These are phyloP conservation scores for Lavandula angustifolia DNA, from an alignment of 257 asterid genomes.

Conservation along the genomic window DNA sequence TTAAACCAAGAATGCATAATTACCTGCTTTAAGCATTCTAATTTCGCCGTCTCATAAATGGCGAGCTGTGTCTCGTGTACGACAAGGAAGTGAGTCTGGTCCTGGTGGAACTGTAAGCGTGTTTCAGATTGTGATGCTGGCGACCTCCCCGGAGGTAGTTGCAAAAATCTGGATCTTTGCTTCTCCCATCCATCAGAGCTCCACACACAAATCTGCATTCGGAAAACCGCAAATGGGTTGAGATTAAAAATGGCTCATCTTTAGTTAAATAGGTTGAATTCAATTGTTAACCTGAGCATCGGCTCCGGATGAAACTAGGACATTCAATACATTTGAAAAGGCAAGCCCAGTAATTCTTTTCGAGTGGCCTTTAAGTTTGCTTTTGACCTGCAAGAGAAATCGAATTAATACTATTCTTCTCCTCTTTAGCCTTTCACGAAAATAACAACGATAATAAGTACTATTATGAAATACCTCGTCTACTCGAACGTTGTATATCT, in stretches of 20 bases:
- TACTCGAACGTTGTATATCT: conserved; percentile 66
- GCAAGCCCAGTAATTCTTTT: conserved; percentile 72
- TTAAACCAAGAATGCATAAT: not conserved
- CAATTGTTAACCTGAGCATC: conserved; percentile 58
- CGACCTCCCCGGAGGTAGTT: conserved; percentile 58
- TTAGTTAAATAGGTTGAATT: not conserved
- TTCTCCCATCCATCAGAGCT: conserved; percentile 64
- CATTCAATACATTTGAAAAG: conserved; percentile 52
- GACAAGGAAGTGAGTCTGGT: conserved; percentile 59
- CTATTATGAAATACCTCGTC: conserved; percentile 54
- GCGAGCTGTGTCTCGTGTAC: conserved; percentile 72
- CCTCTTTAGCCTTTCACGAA: conserved; percentile 15
- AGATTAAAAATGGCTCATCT: conserved; percentile 22
- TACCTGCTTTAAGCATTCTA: conserved; percentile 60
- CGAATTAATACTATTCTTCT: conserved; percentile 6
- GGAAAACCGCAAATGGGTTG: not conserved
- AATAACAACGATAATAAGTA: conserved; percentile 3
- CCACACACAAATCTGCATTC: conserved; percentile 61
- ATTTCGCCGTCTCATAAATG: conserved; percentile 54
- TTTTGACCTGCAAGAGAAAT: conserved; percentile 47
- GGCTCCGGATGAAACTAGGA: conserved; percentile 70
- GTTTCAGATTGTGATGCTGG: conserved; percentile 55
- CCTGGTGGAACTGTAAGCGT: conserved; percentile 64
- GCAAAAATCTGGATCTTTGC: conserved; percentile 50
- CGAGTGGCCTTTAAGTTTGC: conserved; percentile 69